A percentile compares a stretch with the other conserved stretches of the same genome.
phyloP scores from a whole-genome alignment of 208 protist genomes.

The Crithidia acanthocephali region DNA sequence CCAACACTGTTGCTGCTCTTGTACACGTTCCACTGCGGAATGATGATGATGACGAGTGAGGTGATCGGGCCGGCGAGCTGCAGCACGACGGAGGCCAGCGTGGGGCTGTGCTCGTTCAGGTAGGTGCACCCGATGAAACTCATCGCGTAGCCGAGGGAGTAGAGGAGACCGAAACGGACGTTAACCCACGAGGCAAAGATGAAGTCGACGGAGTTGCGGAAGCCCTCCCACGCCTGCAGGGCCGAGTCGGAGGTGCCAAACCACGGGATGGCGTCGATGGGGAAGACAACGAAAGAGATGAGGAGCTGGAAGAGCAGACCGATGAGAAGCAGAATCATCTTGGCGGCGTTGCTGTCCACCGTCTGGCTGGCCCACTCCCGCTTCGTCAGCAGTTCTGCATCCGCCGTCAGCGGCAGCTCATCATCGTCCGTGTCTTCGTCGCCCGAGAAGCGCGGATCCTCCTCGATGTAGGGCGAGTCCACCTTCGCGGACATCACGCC shows the following conservation, averaged over 20 bases:
- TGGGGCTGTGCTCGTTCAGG: conserved; percentile 85
- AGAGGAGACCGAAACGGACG: conserved; percentile 68
- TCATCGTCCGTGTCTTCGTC: conserved; percentile 33
- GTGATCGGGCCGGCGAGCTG: conserved; percentile 82
- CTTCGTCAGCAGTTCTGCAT: conserved; percentile 36
- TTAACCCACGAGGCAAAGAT: conserved; percentile 74
- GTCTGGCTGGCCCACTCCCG: conserved; percentile 66
- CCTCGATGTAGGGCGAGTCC: conserved; percentile 7
- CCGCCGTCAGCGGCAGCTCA: conserved; percentile 14
- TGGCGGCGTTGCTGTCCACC: conserved; percentile 71
- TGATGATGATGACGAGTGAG: conserved; percentile 70
- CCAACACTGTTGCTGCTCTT: conserved; percentile 58
- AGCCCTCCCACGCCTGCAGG: conserved; percentile 52
- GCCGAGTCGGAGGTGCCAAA: conserved; percentile 61
- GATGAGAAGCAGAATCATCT: conserved; percentile 66
- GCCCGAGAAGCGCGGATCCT: conserved; percentile 14
- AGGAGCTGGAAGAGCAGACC: conserved; percentile 74
- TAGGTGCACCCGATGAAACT: conserved; percentile 84
- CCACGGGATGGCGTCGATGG: conserved; percentile 77
- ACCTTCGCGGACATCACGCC: background rate
- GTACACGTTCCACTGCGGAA: conserved; percentile 83
- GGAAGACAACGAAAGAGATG: conserved; percentile 65
- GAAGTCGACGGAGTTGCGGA: conserved; percentile 54
- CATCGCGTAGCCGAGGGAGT: conserved; percentile 75
- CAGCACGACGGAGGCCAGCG: conserved; percentile 80